Base-by-base conservation (phyloP, 768 basidiomycete genomes). In the Lentinula lateritia region DNA sequence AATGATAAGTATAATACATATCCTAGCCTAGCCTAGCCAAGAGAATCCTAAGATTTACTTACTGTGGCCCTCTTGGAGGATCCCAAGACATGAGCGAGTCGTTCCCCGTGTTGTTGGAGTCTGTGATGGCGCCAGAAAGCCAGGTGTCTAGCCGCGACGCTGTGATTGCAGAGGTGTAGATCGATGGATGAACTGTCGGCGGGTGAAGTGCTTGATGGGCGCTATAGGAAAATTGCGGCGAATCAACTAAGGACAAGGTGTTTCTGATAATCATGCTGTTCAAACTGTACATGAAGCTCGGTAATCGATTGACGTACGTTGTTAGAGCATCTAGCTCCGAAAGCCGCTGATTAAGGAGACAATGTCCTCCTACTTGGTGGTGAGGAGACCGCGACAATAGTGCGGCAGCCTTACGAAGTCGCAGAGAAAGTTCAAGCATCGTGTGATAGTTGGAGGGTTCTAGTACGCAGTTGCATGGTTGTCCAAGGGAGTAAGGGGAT, bases 61-160 rank as follows among this genome's bases (percentile, higher is more conserved):
- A 48, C 10, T 35, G 34, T 13, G 45, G 8, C 52, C 73, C 73
- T 38, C 77, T 74, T 36, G 77, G 72, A 52, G 82, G 81, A 67
- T 84, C 79, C 84, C 85, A 87, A 64, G 80, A 80, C 83, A 85
- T 85, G 66, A 86, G 84, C 0, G 80, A 75, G 67, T 86, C 84
- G 46, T 84, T 84, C 61, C 76, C 76, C 56, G 80, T 66, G 61
- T 74, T 67, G 20, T 75, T 72, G 43, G 72, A 71, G 32, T 69
- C 72, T 43, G 68, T 57, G 55, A 62, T 50, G 35, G 62, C 66
- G 2, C 68, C 71, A 42, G 63, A 39, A 20, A 66, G 66, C 57
- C 64, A 58, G 16, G 53, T 59, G 46, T 63, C 65, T 35, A 68
- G 43, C 9, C 64, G 60, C n/a, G 62, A 64, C 16, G 66, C 63